Evolutionary conservation across 768 basidiomycete species (phyloP).

Genomic region (Amanita fuliginea): DNA sequence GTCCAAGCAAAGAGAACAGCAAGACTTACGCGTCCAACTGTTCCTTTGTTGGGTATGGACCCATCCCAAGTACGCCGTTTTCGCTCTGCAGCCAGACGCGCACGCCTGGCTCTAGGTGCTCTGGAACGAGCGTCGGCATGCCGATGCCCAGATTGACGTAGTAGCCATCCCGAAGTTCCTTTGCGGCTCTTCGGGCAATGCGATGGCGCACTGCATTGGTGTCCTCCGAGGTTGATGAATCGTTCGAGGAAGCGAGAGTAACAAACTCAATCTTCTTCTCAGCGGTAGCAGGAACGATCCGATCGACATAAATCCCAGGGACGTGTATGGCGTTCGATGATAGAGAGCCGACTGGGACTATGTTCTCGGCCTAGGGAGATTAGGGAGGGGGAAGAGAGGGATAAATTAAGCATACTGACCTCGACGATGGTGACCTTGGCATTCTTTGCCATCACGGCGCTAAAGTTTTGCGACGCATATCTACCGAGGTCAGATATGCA

Average conservation of each 20-base stretch:
- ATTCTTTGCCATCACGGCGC: constrained; percentile 77
- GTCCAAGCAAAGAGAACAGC: neutral
- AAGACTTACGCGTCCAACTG: constrained; percentile 64
- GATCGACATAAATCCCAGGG: constrained; percentile 81
- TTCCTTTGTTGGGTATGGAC: constrained; percentile 77
- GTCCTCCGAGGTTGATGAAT: constrained; percentile 18
- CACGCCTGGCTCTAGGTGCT: constrained; percentile 60
- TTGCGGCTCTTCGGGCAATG: constrained; percentile 80
- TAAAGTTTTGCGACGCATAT: constrained; percentile 85
- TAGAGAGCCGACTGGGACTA: constrained; percentile 74
- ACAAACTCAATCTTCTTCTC: constrained; percentile 71
- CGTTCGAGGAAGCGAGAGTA: constrained; percentile 49
- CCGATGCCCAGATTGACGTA: constrained; percentile 88
- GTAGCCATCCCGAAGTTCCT: constrained; percentile 80
- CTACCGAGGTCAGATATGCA: constrained; percentile 23
- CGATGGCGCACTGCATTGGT: constrained; percentile 54
- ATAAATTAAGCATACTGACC: constrained; percentile 23
- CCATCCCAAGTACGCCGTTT: constrained; percentile 85
- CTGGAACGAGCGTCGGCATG: constrained; percentile 84
- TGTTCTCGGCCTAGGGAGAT: constrained; percentile 65
- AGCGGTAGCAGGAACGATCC: constrained; percentile 69
- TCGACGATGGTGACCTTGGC: constrained; percentile 88
- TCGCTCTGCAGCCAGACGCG: constrained; percentile 88
- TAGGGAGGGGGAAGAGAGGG: constrained; percentile 1
- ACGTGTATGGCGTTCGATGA: constrained; percentile 77